Base-by-base conservation (phyloP, 495 filamentous ascomycete species). In the Penicillium arizonense region DNA sequence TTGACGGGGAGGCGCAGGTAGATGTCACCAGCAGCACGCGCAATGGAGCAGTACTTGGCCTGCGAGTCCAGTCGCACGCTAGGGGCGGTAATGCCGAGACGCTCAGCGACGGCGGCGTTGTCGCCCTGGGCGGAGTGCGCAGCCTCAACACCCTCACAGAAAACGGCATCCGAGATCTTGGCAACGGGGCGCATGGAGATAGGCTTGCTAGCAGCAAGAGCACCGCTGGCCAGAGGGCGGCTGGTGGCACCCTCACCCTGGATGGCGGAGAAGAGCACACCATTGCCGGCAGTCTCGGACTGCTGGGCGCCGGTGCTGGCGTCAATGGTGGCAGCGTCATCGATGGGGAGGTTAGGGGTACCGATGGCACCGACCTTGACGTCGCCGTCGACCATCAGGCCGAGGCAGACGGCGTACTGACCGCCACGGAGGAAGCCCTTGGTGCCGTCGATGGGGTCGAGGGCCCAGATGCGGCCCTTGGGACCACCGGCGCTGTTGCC, bases 391-490 rank as follows among this genome's bases (percentile, higher is more conserved):
- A 90, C 89, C 61, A 99, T 87, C 61, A 99, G 72, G 30, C 82
- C 94, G 1, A 99, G 80, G 68, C 91, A 96, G 26, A 99, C 90
- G 20, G 94, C 94, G 65, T 99, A 99, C 73, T 99, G 94, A 14
- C 90, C 94, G n/a, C 95, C 95, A 43, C 94, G 81, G 45, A 99
- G 77, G 73, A 99, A 99, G 23, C 94, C 94, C 70, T 95, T 94
- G 49, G 94, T 99, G 40, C 94, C 94, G 69, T 99, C 94, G 52
- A 99, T 96, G 34, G 94, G 94, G 72, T 99, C 94, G 42, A 99
- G 78, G 16, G 94, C 89, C 94, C 94, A 99, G 70, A 97, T 90
- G 53, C 94, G 80, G 23, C 94, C 94, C 58, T 80, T 81, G 41
- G 77, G 57, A 16, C 94, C 94, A 53, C 95, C 94, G 37, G 80